Conservation (phyloP, 1,284 basidiomycete genomes). For the Sporisorium graminicola region DNA sequence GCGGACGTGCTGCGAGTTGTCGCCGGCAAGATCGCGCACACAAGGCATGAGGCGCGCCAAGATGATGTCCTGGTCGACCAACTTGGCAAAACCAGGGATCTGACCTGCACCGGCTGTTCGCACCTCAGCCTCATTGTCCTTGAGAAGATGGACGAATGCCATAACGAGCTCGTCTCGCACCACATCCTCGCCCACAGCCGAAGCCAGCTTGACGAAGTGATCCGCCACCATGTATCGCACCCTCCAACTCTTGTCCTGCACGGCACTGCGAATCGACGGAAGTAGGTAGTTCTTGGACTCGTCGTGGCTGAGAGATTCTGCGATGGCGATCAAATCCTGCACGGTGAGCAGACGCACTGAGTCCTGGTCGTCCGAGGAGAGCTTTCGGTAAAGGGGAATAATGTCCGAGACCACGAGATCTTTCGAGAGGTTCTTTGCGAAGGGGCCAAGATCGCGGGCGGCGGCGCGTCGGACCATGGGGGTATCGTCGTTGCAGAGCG, state of each 20-base stretch:
- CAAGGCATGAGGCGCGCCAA: conserved; percentile 94
- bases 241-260: conserved; percentile 97
- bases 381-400: conserved; percentile 91
- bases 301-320: conserved; percentile 82
- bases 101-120: conserved; percentile 95
- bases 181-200: conserved; percentile 89
- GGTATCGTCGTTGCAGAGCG: conserved; percentile 91
- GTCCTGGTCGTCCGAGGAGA: conserved; percentile 97
- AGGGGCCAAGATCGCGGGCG: conserved; percentile 87
- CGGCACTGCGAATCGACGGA: conserved; percentile 81
- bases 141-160: conserved; percentile 92
- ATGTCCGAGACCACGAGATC: conserved; percentile 79
- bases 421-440: conserved; percentile 68
- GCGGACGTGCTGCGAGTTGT: conserved; percentile 95
- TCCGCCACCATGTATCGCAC: conserved; percentile 99
- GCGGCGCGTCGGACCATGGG: conserved; percentile 98
- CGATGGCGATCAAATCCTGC: conserved; percentile 93
- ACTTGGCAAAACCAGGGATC: conserved; percentile 95
- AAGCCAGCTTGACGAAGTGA: conserved; percentile 94
- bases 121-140: conserved; percentile 99
- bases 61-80: conserved; percentile 93
- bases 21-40: conserved; percentile 92
- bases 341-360: conserved; percentile 96
- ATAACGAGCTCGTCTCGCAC: conserved; percentile 93
- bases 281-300: conserved; percentile 93